A percentile compares a stretch with the other conserved stretches of the same genome.
Conservation (phyloP, 139 green algal species). For the Picochlorum sp. region DNA sequence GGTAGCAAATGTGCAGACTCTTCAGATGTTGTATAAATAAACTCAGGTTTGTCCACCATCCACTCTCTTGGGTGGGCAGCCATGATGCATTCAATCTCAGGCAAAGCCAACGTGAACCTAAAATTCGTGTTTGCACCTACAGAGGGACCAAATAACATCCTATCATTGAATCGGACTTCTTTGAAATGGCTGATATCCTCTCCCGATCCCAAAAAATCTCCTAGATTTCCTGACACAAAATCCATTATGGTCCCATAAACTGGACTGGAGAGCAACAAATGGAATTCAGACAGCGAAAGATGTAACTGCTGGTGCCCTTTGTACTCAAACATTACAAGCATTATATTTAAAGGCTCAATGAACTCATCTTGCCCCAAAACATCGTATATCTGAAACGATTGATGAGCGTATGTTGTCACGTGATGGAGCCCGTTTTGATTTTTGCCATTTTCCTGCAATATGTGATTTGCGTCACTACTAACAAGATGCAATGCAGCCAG, state of each 20-base stretch:
- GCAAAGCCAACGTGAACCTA: slow-evolving; percentile 29
- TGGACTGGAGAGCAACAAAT: slow-evolving; percentile 22
- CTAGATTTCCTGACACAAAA: slow-evolving; percentile 37
- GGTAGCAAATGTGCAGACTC: slow-evolving; percentile 12
- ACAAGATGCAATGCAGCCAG: too few species aligned
- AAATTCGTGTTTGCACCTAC: slow-evolving; percentile 22
- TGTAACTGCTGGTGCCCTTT: slow-evolving; percentile 27
- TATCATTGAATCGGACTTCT: slow-evolving; percentile 28
- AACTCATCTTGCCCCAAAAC: background rate
- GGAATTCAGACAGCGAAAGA: slow-evolving; percentile 22
- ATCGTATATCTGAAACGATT: background rate
- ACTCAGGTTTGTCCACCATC: slow-evolving; percentile 5
- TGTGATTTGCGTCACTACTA: too few species aligned
- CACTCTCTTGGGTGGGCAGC: slow-evolving; percentile 36
- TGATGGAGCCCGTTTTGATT: too few species aligned
- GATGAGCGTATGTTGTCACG: too few species aligned
- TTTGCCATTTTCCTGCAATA: too few species aligned
- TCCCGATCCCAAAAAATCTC: slow-evolving; percentile 3
- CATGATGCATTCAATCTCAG: slow-evolving; percentile 23
- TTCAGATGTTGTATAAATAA: background rate
- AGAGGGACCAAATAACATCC: slow-evolving; percentile 37
- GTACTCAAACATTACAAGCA: slow-evolving; percentile 7
- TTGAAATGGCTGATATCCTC: background rate
- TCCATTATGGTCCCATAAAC: slow-evolving; percentile 36
- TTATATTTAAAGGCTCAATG: background rate